Conservation (phyloP, 768 basidiomycete genomes). For the Lentinula guzmanii region DNA sequence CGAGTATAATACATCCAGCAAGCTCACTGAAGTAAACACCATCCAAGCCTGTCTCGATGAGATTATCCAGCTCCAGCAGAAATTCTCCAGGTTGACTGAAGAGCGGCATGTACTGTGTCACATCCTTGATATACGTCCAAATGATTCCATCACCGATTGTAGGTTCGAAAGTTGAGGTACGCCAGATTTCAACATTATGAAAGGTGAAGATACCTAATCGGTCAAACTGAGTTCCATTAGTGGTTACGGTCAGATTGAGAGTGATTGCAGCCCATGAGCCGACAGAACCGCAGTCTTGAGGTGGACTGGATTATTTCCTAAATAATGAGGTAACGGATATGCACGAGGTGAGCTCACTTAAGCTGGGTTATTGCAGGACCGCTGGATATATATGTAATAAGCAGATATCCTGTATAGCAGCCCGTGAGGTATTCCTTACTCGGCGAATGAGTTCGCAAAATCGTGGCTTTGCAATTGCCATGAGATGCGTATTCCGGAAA, state of each 20-base stretch:
- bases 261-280: constrained; percentile 75
- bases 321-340: background rate
- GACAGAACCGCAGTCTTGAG: constrained; percentile 60
- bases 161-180: constrained; percentile 77
- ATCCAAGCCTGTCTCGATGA: constrained; percentile 48
- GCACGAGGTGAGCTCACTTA: constrained; percentile 31
- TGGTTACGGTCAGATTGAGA: constrained; percentile 72
- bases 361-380: constrained; percentile 64
- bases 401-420: background rate
- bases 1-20: background rate
- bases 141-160: constrained; percentile 61
- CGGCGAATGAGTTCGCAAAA: constrained; percentile 66
- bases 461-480: constrained; percentile 42
- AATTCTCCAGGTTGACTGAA: constrained; percentile 65
- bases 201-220: constrained; percentile 69
- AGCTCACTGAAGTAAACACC: constrained; percentile 64
- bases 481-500: background rate
- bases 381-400: background rate
- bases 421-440: constrained; percentile 29
- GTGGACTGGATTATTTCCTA: constrained; percentile 40
- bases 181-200: constrained; percentile 78
- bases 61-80: constrained; percentile 69
- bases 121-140: constrained; percentile 73
- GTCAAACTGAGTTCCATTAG: constrained; percentile 74
- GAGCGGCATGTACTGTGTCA: constrained; percentile 64